phyloP scores from a whole-genome alignment of 352 stramenopile species.

The Pythium coloratum region DNA sequence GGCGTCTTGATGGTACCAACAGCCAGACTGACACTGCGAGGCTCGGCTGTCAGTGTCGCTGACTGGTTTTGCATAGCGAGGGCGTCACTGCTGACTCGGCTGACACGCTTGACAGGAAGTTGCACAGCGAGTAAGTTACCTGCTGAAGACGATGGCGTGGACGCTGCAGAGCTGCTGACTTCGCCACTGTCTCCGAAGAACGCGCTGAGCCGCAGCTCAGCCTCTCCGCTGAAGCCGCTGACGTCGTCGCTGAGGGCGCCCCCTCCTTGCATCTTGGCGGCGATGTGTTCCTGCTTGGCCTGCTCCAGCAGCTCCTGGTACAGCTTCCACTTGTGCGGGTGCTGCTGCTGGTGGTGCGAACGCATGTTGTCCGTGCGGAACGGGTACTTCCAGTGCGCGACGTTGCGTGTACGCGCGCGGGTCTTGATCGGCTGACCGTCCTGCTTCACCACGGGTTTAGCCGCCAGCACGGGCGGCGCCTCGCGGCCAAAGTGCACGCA shows the following conservation, averaged over 20 bases:
- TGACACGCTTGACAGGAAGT: background rate
- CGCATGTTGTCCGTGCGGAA: conserved; percentile 48
- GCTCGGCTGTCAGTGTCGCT: background rate
- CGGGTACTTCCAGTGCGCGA: conserved; percentile 37
- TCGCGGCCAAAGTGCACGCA: conserved; percentile 43
- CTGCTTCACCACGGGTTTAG: conserved; percentile 11
- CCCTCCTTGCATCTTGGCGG: background rate
- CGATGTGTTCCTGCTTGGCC: conserved; percentile 22
- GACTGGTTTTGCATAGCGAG: conserved; percentile 1
- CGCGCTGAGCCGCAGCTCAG: background rate
- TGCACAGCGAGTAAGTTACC: no score
- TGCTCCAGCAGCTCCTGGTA: conserved; percentile 34
- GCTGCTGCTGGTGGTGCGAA: conserved; percentile 39
- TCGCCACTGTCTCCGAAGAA: conserved; percentile 27
- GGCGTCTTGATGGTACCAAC: background rate
- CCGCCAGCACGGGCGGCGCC: background rate
- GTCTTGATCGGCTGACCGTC: conserved; percentile 19
- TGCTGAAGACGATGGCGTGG: no score
- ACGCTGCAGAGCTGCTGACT: no score
- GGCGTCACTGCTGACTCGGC: background rate
- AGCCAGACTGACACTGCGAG: no score
- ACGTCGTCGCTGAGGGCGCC: no score
- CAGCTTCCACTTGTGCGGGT: conserved; percentile 32
- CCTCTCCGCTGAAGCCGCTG: background rate
- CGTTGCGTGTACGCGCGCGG: conserved; percentile 35